Evolutionary conservation across 768 basidiomycete species (phyloP).

Genomic region (Amanita exitialis): DNA sequence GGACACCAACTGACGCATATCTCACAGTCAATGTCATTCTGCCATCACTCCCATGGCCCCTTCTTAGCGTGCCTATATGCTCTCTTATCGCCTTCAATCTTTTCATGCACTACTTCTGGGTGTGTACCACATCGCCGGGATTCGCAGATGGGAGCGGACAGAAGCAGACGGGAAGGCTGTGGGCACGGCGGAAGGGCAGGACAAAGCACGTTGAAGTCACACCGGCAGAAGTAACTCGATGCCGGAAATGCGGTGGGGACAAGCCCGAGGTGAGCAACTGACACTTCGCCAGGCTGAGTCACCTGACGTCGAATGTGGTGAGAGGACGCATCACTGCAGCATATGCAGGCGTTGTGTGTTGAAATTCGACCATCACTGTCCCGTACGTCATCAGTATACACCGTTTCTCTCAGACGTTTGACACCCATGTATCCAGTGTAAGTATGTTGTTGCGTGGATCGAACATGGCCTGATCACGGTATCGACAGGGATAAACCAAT

Average conservation of each 20-base stretch:
- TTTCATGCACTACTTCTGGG: slow-evolving; percentile 77
- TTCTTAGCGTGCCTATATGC: slow-evolving; percentile 59
- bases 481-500: slow-evolving; percentile 88
- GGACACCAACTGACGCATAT: neutral
- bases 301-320: slow-evolving; percentile 8
- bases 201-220: slow-evolving; percentile 40
- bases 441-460: neutral
- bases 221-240: slow-evolving; percentile 45
- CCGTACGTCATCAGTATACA: slow-evolving; percentile 41
- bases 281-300: neutral
- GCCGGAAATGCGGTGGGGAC: slow-evolving; percentile 54
- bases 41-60: slow-evolving; percentile 48
- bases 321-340: slow-evolving; percentile 91
- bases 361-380: slow-evolving; percentile 89
- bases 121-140: slow-evolving; percentile 72
- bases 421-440: slow-evolving; percentile 16
- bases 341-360: slow-evolving; percentile 87
- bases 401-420: neutral
- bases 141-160: slow-evolving; percentile 40
- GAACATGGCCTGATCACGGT: neutral
- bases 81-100: slow-evolving; percentile 71
- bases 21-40: slow-evolving; percentile 67
- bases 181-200: slow-evolving; percentile 30
- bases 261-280: slow-evolving; percentile 62
- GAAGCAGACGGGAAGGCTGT: slow-evolving; percentile 16